Conservation (phyloP, 1,284 basidiomycete genomes). For the Tetrapyrgos nigripes region DNA sequence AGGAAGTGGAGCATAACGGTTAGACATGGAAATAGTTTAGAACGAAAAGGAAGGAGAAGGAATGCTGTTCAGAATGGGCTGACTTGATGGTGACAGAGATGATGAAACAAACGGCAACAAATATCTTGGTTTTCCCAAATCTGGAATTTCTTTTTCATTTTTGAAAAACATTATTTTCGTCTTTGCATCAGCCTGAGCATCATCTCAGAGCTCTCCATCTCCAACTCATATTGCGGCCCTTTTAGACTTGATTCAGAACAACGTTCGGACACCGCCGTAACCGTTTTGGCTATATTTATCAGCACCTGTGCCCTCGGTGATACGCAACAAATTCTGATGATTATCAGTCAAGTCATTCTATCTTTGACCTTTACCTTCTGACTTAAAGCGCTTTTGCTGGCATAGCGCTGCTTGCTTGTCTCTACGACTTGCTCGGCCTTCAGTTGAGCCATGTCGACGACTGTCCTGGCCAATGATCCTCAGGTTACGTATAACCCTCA, state of each 20-base stretch:
- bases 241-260: not conserved
- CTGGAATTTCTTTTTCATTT: too few species aligned
- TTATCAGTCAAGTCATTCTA: not conserved
- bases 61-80: constrained; percentile 5
- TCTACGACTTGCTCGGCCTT: not conserved
- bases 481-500: not conserved
- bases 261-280: not conserved
- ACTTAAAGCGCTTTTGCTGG: too few species aligned
- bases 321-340: not conserved
- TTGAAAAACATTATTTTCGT: too few species aligned
- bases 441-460: not conserved
- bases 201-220: too few species aligned
- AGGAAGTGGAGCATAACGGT: constrained; percentile 74
- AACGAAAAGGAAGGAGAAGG: constrained; percentile 9
- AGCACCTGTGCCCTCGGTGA: not conserved
- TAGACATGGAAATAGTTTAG: constrained; percentile 52
- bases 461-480: not conserved
- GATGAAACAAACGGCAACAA: too few species aligned
- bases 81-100: not conserved
- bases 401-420: too few species aligned
- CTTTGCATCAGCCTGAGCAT: too few species aligned
- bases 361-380: not conserved
- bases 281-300: not conserved
- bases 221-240: not conserved
- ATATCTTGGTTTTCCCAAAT: too few species aligned